phyloP scores from a whole-genome alignment of 192 early-diverging fungal genomes.

The Helicostylum pulchrum region DNA sequence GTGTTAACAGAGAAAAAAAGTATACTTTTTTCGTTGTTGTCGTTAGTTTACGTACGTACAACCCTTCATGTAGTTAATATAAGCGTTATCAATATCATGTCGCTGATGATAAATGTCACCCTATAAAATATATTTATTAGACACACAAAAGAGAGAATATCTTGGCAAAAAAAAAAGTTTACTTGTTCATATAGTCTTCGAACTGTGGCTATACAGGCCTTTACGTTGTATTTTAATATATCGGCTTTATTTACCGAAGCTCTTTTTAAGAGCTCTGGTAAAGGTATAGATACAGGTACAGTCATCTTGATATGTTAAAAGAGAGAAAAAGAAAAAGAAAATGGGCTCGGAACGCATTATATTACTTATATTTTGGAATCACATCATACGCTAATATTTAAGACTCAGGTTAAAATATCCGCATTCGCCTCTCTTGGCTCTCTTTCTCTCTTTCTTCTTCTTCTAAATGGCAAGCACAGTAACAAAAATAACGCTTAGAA shows the following conservation, averaged over 20 bases:
- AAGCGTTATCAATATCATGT: constrained; percentile 29
- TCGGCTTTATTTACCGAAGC: constrained; percentile 13
- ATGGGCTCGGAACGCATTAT: not conserved
- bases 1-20: constrained; percentile 7
- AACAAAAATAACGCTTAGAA: not conserved
- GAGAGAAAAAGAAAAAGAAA: constrained; percentile 1
- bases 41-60: constrained; percentile 29
- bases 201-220: constrained; percentile 14
- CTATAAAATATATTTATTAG: not conserved
- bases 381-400: no score
- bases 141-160: not conserved
- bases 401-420: not conserved
- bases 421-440: no score
- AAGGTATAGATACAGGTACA: not conserved
- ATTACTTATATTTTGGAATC: no score
- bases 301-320: not conserved
- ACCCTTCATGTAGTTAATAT: constrained; percentile 35
- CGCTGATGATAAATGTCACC: constrained; percentile 18
- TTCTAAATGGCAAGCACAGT: no score
- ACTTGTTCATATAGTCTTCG: constrained; percentile 13
- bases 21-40: no score
- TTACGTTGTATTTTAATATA: constrained; percentile 9
- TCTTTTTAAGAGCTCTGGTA: not conserved
- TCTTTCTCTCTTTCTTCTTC: not conserved
- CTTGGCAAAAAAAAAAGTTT: not conserved